Evolutionary conservation across 768 basidiomycete genomes (phyloP), one percentile per base, ranked within the genome.

Genomic region (Auriscalpium orientale): DNA sequence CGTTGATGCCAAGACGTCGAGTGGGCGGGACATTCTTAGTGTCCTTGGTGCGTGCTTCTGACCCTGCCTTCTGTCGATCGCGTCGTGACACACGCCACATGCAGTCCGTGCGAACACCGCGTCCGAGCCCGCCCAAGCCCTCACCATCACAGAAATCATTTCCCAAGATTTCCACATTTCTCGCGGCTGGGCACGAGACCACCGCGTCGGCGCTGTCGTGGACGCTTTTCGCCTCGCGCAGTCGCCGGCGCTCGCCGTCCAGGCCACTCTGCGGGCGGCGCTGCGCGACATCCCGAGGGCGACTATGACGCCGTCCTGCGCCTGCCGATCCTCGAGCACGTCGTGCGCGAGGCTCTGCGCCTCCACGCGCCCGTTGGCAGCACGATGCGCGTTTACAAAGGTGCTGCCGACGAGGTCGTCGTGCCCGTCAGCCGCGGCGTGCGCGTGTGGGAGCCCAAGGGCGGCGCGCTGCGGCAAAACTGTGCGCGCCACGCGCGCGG

Each of bases 151-250:
- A n/a, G 83, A 88, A 58, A 76, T 80, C 2, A 69, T 82, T 21
- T 81, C 75, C 60, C 85, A 85, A 85, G 60, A 84, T 85, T 58
- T 77, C 79, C 11, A 84, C 82, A 0, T 85, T 86, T 65, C 72
- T 86, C 34, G 74, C 79, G 13, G 81, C 82, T 5, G 85, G 85
- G 11, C 79, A 87, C 69, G 84, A 87, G 65, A 84, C 83, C 1
- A 78, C 78, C 16, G 73, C 80, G 0, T 74, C 74, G 7, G 79
- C 82, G 4, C 70, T 86, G 15, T 75, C 81, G 8, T 88, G 84
- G 84, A 79, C 78, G 54, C 71, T 87, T 3, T 83, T 82, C 65
- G 76, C 78, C 76, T 87, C 53, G 70, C 77, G 7, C 71, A 74
- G 54, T 65, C 76, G 48, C 77, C 76, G 0, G 67, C 65, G 3